phyloP scores from a whole-genome alignment of 129 eudicot species.

The Chrysanthemum makinoi region DNA sequence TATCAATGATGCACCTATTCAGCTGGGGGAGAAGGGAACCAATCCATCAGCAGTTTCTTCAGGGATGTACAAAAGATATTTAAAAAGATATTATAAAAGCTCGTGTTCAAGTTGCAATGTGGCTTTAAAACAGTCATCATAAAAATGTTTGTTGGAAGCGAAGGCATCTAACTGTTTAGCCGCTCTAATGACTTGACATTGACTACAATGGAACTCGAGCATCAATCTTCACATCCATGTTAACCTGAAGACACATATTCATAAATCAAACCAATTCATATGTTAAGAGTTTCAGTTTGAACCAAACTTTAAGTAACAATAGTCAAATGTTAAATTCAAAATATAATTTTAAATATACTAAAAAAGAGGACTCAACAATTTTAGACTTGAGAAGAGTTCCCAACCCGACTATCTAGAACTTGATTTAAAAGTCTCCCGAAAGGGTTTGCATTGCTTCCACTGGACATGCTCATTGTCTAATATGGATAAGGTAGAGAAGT shows the following conservation, averaged over 20 bases:
- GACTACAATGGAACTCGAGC: constrained; percentile 86
- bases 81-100: constrained; percentile 42
- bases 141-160: constrained; percentile 57
- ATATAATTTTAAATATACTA: too few species aligned
- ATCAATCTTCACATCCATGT: constrained; percentile 82
- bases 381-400: too few species aligned
- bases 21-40: constrained; percentile 88
- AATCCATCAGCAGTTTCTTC: constrained; percentile 91
- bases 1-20: constrained; percentile 92
- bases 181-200: constrained; percentile 63
- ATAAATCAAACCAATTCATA: too few species aligned
- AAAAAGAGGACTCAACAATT: too few species aligned
- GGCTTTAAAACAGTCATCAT: constrained; percentile 73
- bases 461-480: too few species aligned
- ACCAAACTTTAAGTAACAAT: too few species aligned
- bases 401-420: too few species aligned
- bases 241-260: constrained; percentile 41
- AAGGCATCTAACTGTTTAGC: constrained; percentile 80
- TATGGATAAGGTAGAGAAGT: too few species aligned
- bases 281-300: too few species aligned
- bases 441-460: too few species aligned
- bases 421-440: too few species aligned
- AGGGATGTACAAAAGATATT: constrained; percentile 74
- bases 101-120: constrained; percentile 76
- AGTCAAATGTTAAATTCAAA: too few species aligned